A percentile compares a stretch with the other conserved stretches of the same genome.
phyloP scores from a whole-genome alignment of 768 basidiomycete genomes.

The Hysterangium stoloniferum region DNA sequence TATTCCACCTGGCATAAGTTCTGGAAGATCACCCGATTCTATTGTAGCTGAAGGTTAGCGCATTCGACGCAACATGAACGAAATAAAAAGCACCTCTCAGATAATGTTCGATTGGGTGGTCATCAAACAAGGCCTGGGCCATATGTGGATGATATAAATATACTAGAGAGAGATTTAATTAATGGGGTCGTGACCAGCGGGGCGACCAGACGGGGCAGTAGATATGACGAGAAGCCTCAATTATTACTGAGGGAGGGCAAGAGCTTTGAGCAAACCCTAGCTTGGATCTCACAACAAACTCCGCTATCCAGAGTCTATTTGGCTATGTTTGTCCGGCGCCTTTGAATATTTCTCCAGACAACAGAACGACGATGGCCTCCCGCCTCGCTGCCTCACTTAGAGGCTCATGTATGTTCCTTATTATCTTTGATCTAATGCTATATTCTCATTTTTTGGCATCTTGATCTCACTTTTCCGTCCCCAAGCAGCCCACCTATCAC shows the following conservation, averaged over 20 bases:
- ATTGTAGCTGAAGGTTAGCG: constrained; percentile 12
- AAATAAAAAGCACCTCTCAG: constrained; percentile 44
- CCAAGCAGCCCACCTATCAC: constrained; percentile 39
- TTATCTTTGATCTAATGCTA: too few species aligned
- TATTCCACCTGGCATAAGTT: constrained; percentile 51
- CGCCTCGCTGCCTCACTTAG: constrained; percentile 22
- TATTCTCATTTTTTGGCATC: not conserved
- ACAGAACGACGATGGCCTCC: constrained; percentile 23
- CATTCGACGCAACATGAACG: too few species aligned
- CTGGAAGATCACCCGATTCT: constrained; percentile 55
- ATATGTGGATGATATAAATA: constrained; percentile 28
- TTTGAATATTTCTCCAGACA: too few species aligned
- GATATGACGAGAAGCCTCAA: too few species aligned
- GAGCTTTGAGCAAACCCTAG: too few species aligned
- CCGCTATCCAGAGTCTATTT: too few species aligned
- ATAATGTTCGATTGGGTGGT: constrained; percentile 70
- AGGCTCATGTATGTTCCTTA: constrained; percentile 17
- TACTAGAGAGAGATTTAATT: too few species aligned
- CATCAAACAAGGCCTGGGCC: constrained; percentile 74
- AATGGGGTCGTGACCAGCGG: too few species aligned
- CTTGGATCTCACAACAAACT: too few species aligned
- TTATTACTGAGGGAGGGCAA: too few species aligned
- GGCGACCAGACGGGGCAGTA: too few species aligned
- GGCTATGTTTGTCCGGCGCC: too few species aligned
- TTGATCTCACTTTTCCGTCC: constrained; percentile 10